Evolutionary conservation across 202 grass and related monocot species (phyloP).

Genomic region (Cymbopogon flexuosus): DNA sequence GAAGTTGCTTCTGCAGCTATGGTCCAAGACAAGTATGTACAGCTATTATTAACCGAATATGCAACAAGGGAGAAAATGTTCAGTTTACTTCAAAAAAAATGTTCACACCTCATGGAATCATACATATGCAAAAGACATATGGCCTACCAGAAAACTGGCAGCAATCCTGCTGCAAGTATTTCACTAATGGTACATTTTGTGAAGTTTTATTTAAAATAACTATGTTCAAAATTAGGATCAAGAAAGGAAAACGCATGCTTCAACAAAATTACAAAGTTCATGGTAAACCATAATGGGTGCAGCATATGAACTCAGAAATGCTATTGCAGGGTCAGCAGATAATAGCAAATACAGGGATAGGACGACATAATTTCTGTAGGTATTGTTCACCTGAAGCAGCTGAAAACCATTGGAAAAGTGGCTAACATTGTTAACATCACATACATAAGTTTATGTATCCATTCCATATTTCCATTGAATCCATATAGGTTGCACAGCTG

Average conservation of each 20-base stretch:
- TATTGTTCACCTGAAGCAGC: not conserved
- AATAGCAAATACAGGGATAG: not conserved
- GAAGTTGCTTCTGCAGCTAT: constrained; percentile 16
- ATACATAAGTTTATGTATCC: not conserved
- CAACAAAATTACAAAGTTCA: not conserved
- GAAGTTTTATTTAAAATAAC: constrained; percentile 7
- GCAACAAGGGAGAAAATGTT: constrained; percentile 11
- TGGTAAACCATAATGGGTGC: not conserved
- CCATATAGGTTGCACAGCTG: not conserved
- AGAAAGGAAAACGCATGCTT: not conserved
- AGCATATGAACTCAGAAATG: not conserved
- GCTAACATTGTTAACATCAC: not conserved
- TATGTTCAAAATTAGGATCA: not conserved
- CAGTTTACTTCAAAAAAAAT: not conserved
- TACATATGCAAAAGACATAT: not conserved
- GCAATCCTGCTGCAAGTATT: not conserved
- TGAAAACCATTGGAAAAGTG: not conserved
- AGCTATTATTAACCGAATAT: constrained; percentile 17
- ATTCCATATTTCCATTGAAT: not conserved
- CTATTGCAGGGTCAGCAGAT: not conserved
- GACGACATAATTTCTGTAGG: not conserved
- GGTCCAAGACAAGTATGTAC: not conserved
- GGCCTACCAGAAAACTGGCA: not conserved
- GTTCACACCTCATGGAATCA: not conserved
- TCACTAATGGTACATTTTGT: not conserved